These are phyloP conservation scores for Aspergillus bertholletiae DNA, from an alignment of 495 filamentous ascomycete genomes.

Conservation along the genomic window DNA sequence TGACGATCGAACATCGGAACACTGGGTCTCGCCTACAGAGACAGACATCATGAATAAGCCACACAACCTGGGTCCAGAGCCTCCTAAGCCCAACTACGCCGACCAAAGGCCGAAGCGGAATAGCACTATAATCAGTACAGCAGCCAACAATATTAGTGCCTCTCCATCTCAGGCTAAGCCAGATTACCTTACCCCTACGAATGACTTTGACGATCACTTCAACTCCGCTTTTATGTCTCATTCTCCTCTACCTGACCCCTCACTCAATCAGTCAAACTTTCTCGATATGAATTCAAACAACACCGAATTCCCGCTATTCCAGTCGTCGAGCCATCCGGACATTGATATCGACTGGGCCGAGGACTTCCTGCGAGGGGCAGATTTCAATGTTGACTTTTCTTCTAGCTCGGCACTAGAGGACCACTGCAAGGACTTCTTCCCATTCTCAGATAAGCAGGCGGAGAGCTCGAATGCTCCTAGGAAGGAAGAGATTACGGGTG, in stretches of 20 bases:
- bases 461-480: not conserved
- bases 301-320: constrained; percentile 12
- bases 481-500: constrained; percentile 35
- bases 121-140: constrained; percentile 6
- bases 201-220: constrained; percentile 31
- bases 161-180: not conserved
- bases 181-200: constrained; percentile 17
- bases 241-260: constrained; percentile 2
- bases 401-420: constrained; percentile 3
- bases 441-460: constrained; percentile 20
- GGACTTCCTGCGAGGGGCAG: constrained; percentile 28
- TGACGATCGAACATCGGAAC: not conserved
- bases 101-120: constrained; percentile 1
- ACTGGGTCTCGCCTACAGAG: constrained; percentile 11
- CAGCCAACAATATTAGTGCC: constrained; percentile 2
- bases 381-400: constrained; percentile 12
- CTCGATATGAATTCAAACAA: constrained; percentile 29
- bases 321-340: constrained; percentile 7
- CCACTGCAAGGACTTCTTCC: constrained; percentile 24
- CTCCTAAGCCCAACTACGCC: not conserved
- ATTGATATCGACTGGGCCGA: constrained; percentile 33
- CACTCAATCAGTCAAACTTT: constrained; percentile 22
- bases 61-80: not conserved
- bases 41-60: not conserved
- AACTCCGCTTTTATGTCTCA: constrained; percentile 6